A percentile compares a stretch with the other conserved stretches of the same genome.
Evolutionary conservation across 2,329 filamentous ascomycete genomes (phyloP).

Genomic region (Chrysosporium queenslandicum): DNA sequence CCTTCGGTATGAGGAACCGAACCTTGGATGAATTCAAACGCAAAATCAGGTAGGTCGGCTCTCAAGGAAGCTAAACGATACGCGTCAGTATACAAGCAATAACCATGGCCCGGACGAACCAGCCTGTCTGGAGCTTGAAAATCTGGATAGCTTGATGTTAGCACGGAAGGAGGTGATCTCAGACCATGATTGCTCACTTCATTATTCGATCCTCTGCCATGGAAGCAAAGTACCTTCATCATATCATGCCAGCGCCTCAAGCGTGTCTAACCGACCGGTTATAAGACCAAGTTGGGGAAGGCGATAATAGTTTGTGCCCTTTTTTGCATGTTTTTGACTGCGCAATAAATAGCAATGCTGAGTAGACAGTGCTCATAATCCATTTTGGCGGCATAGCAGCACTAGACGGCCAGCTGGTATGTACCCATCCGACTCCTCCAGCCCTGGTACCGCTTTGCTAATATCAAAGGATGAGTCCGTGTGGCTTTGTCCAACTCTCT

Average conservation of each 20-base stretch:
- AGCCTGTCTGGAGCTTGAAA: conserved; percentile 14
- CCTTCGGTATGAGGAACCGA: conserved; percentile 14
- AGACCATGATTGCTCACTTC: not conserved
- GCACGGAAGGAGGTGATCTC: not conserved
- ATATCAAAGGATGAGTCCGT: not conserved
- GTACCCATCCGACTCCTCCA: not conserved
- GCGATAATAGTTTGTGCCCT: no score
- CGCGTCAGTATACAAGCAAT: not conserved
- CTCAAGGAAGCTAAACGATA: conserved; percentile 9
- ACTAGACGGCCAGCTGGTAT: not conserved
- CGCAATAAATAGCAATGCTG: no score
- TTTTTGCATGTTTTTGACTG: no score
- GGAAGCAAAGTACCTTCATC: conserved; percentile 15
- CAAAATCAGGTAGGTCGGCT: conserved; percentile 12
- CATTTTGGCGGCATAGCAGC: not conserved
- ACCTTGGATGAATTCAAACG: conserved; percentile 12
- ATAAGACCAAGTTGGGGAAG: no score
- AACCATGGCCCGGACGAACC: no score
- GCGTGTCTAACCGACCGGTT: no score
- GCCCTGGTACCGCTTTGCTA: not conserved
- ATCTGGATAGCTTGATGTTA: conserved; percentile 5
- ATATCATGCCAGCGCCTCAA: no score
- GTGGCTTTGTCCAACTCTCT: not conserved
- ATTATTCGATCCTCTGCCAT: conserved; percentile 15
- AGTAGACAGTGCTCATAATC: not conserved